Evolutionary conservation across 805 yeast genomes (phyloP), one percentile per base, ranked within the genome.

Genomic region (Wickerhamomyces silvicola): DNA sequence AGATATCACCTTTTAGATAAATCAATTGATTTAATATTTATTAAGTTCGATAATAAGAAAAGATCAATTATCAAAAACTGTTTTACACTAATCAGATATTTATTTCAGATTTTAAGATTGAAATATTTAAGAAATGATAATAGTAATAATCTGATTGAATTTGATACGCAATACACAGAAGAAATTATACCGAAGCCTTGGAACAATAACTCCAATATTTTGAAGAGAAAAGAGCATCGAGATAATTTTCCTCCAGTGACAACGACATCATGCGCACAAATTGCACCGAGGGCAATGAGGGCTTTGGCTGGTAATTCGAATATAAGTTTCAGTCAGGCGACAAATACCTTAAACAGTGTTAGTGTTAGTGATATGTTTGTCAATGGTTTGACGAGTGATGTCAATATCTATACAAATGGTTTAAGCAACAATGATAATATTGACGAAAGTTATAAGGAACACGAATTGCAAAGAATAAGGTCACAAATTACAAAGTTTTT

Each of bases 51-150:
- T 31, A 48, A 53, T 34, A 53, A 54, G 39, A 54, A 54, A 27
- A 47, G 55, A 40, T 52, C 58, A 3, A 52, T 53, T 33, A 52
- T 54, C 31, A 53, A 48, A 37, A 52, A 54, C 31, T 53, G 60
- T 28, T 56, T 56, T 33, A 51, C 57, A 1, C 31, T 54, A 32
- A 52, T 54, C 19, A 49, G 57, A 39, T 51, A 54, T 24, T 36
- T 56, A n/a, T 56, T 56, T 39, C 55, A 51, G 36, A 43, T 56
- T 11, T 30, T 56, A 24, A 48, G 56, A 37, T 32, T 52, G 36
- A 53, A 45, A 37, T 54, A 44, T 32, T 37, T 55, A 31, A 42
- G 43, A 27, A 51, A 45, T 25, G 54, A 48, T 14, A 28, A 18
- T 17, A 30, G 27, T 18, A 32, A 28, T 13, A 18, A 30, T 4